Evolutionary conservation across 352 stramenopile genomes (phyloP), one percentile per base, ranked within the genome.

Genomic region (Phytopythium kandeliae): DNA sequence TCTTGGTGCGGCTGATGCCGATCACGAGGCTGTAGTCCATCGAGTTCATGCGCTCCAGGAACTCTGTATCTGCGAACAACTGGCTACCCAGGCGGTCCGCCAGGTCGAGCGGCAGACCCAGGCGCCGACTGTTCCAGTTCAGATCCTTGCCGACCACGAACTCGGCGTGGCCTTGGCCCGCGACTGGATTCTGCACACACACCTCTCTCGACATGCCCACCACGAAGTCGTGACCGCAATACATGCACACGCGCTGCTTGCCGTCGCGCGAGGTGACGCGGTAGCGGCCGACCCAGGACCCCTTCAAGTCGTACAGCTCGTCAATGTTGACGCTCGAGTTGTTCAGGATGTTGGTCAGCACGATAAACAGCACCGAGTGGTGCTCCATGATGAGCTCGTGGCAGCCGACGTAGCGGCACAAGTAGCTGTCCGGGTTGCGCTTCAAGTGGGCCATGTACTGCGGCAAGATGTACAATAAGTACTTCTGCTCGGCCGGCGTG

Each of bases 1-100:
- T 60, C 31, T 69, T 75, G n/a, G 69, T 63, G 3, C 78, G 72
- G 58, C 74, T 89, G 45, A 98, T 67, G 17, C 93, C 95, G 63
- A 98, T 96, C 48, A 98, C 74, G 56, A 98, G 78, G 50, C 86
- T 97, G 67, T 98, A 98, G 65, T 98, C 95, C 86, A 98, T 98
- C 60, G 96, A 98, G 62, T 97, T 96, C 75, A 98, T 98, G 34
- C 81, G 78, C 41, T 89, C 74, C 43, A 98, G 64, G 51, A 97
- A 98, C 55, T 96, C 71, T 26, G 81, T 96, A 60, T 98, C 95
- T 3, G 73, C 81, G 43, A 89, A 82, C 15, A 98, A 53, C 54
- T 98, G 93, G 25, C 63, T 80, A 6, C 79, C 81, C 0, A 95
- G 62, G 40, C 89, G 75, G 12, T 91, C 61, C 1, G 80, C 77